A percentile compares a stretch with the other conserved stretches of the same genome.
Conservation (phyloP, 495 filamentous ascomycete genomes). For the Aspergillus ostianus region DNA sequence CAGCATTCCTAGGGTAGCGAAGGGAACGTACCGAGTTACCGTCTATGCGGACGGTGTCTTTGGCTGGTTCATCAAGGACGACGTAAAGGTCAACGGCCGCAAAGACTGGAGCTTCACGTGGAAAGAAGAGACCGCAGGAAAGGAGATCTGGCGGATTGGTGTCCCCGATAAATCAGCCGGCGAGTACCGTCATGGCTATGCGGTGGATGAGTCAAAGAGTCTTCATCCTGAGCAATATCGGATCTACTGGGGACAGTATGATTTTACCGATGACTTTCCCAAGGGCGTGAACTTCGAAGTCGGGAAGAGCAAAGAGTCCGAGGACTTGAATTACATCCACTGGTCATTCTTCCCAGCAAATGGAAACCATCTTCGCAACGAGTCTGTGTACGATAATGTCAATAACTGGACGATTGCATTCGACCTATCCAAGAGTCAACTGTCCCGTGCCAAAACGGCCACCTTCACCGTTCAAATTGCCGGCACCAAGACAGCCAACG, state of each 20-base stretch:
- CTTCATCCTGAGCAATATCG: not conserved
- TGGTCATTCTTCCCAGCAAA: not conserved
- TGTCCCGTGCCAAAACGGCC: not conserved
- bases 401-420: constrained; percentile 1
- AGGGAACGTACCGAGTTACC: not conserved
- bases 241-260: not conserved
- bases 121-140: constrained; percentile 1
- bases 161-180: constrained; percentile 1
- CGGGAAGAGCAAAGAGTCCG: not conserved
- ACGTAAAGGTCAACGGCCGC: not conserved
- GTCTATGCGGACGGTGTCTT: not conserved
- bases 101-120: not conserved
- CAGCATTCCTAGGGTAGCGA: not conserved
- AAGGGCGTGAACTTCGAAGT: not conserved
- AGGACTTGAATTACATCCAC: not conserved
- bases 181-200: not conserved
- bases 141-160: not conserved
- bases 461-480: not conserved
- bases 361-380: not conserved
- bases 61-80: not conserved
- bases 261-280: not conserved
- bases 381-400: not conserved
- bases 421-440: not conserved
- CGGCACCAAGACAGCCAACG: constrained; percentile 1
- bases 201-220: not conserved